Base-by-base conservation (phyloP, 1,284 basidiomycete genomes). In the Trichosporon asahii region DNA sequence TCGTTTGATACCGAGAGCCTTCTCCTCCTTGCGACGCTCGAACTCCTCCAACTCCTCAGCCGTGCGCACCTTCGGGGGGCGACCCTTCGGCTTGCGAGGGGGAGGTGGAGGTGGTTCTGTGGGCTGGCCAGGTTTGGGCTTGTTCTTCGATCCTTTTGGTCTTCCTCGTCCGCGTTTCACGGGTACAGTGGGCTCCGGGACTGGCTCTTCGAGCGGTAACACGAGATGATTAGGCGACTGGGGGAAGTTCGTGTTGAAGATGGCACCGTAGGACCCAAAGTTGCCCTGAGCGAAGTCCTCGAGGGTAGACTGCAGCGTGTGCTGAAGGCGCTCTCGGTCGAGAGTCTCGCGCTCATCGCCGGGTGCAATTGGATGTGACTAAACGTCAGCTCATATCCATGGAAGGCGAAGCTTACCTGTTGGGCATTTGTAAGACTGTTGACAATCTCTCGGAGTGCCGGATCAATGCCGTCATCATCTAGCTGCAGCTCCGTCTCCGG, bases 81-180 rank as follows among this genome's bases (percentile, higher is more conserved):
- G 71, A 12, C 81, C 81, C 35, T 68, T 65, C 1, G 68, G 68
- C 3, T 67, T 68, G 35, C 60, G 67, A 3, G 73, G 65, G 4
- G 75, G 72, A 18, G 75, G 72, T 23, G 72, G 72, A 12, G 70
- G 60, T 0, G 73, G 69, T 5, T 68, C 68, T 5, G 53, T 35
- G 5, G 66, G 65, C n/a, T 66, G 66, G 11, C 65, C 65, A 2
- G 76, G 73, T 35, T 77, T 78, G 46, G 76, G 75, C 68, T 80
- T 80, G 73, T 82, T 82, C 70, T 80, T 81, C 2, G 79, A 80
- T 0, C 81, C 81, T 61, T 77, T 80, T 2, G 81, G 81, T 23
- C 81, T 74, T 61, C 81, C 81, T 23, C 80, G 73, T 7, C 78
- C 78, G 8, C 77, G 72, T 61, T 78, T 79, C 5, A 64, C 55